phyloP scores from a whole-genome alignment of 2,329 filamentous ascomycete genomes.

The Graphiopsis chlorocephala region DNA sequence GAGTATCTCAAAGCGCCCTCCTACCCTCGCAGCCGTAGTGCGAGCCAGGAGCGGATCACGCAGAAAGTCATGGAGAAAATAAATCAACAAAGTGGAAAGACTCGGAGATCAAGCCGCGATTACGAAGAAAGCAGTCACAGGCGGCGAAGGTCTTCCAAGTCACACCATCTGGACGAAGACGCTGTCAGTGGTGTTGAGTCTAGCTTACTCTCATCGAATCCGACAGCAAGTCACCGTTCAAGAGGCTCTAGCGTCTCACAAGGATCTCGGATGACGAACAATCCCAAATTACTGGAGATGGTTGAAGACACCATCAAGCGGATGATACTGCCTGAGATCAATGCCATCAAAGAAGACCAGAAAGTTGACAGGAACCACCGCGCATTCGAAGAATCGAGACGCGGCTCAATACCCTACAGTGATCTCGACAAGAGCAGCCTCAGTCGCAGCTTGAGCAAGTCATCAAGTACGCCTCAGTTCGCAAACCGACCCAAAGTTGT shows the following conservation, averaged over 20 bases:
- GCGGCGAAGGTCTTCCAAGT: slow-evolving; percentile 42
- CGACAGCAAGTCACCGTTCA: slow-evolving; percentile 56
- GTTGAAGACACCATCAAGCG: slow-evolving; percentile 91
- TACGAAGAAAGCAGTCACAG: slow-evolving; percentile 34
- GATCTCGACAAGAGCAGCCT: slow-evolving; percentile 51
- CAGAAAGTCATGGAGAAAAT: slow-evolving; percentile 69
- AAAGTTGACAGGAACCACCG: slow-evolving; percentile 70
- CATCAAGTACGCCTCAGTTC: slow-evolving; percentile 60
- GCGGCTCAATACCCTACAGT: slow-evolving; percentile 48
- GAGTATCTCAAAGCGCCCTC: slow-evolving; percentile 55
- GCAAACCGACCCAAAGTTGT: slow-evolving; percentile 59
- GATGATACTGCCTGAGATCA: slow-evolving; percentile 86
- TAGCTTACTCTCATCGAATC: slow-evolving; percentile 59
- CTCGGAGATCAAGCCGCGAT: slow-evolving; percentile 36
- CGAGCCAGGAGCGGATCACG: slow-evolving; percentile 65
- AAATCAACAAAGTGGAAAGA: slow-evolving; percentile 45
- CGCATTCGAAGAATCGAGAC: slow-evolving; percentile 64
- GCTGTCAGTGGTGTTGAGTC: slow-evolving; percentile 57
- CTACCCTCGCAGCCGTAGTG: slow-evolving; percentile 59
- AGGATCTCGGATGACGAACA: slow-evolving; percentile 80
- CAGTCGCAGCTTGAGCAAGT: slow-evolving; percentile 57
- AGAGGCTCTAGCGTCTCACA: slow-evolving; percentile 58
- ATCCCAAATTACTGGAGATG: slow-evolving; percentile 83
- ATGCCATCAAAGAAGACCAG: slow-evolving; percentile 85
- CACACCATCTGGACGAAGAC: slow-evolving; percentile 51